Percentiles rank a stretch among this genome's conserved stretches.
These are phyloP conservation scores for Rhodocollybia butyracea DNA, from an alignment of 768 basidiomycete species.

Conservation along the genomic window DNA sequence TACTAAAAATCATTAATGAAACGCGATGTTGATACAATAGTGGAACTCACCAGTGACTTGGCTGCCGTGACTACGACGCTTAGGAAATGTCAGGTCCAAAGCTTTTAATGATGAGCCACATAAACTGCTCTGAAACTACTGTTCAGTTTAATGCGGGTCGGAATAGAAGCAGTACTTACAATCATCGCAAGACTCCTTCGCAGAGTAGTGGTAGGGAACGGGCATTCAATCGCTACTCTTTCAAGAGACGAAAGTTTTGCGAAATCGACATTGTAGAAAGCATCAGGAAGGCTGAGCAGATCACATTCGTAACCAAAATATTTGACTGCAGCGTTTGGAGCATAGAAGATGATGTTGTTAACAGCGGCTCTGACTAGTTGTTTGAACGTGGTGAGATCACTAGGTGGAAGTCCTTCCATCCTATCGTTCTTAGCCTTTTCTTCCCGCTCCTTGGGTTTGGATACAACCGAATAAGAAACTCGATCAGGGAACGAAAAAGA, in stretches of 20 bases:
- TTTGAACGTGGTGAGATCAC: background rate
- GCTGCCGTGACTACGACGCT: background rate
- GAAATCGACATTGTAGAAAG: background rate
- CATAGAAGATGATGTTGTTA: background rate
- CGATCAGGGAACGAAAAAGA: background rate
- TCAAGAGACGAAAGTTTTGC: background rate
- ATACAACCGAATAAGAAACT: background rate
- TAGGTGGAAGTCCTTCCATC: no score
- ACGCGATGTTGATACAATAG: background rate
- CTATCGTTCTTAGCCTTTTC: background rate
- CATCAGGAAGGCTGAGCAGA: background rate
- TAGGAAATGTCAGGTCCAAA: background rate
- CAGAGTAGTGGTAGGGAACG: background rate
- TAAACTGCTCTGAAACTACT: background rate
- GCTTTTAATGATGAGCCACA: background rate
- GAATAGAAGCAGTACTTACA: background rate
- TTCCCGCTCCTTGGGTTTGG: background rate
- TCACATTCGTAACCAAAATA: background rate
- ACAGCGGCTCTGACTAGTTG: background rate
- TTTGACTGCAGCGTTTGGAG: background rate
- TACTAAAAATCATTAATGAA: background rate
- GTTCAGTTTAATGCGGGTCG: background rate
- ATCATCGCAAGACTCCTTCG: background rate
- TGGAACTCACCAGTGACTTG: background rate
- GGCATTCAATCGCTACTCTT: background rate